A percentile compares a stretch with the other conserved stretches of the same genome.
phyloP scores from a whole-genome alignment of 208 protist species.

The Zelonia costaricensis region DNA sequence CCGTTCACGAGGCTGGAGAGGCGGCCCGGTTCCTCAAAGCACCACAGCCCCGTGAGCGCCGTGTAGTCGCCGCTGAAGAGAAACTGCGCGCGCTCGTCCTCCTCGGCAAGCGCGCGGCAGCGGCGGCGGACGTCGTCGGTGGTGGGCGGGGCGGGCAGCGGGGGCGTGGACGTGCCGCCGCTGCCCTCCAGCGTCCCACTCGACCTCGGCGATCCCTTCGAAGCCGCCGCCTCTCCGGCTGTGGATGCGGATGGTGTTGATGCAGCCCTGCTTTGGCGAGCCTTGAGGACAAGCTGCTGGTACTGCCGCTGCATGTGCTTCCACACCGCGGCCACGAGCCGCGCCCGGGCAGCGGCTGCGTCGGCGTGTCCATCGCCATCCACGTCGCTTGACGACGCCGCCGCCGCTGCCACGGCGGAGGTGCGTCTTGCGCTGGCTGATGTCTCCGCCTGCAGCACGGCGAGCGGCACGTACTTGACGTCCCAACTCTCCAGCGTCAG shows the following conservation, averaged over 20 bases:
- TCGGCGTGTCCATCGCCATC: background rate
- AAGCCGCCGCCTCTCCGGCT: no score
- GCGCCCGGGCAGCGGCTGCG: background rate
- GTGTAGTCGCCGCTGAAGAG: slow-evolving; percentile 22
- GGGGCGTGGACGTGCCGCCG: no score
- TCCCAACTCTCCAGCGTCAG: slow-evolving; percentile 57
- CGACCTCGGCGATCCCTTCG: no score
- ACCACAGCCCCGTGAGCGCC: slow-evolving; percentile 26
- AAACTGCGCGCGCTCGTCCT: slow-evolving; percentile 28
- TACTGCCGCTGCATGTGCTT: slow-evolving; percentile 5
- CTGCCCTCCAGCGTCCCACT: no score
- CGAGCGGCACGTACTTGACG: slow-evolving; percentile 40
- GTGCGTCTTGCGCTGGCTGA: slow-evolving; percentile 1
- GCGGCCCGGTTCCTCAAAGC: slow-evolving; percentile 10
- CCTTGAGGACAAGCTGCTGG: background rate
- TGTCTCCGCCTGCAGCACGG: slow-evolving; percentile 29
- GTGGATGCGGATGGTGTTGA: no score
- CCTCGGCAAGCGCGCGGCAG: slow-evolving; percentile 16
- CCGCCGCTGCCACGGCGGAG: background rate
- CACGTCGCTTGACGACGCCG: slow-evolving; percentile 6
- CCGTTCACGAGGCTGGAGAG: slow-evolving; percentile 13
- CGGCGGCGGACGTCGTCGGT: slow-evolving; percentile 11
- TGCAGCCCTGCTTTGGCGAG: no score
- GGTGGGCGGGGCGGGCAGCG: background rate
- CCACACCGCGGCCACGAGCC: slow-evolving; percentile 8